Evolutionary conservation across 148 eudicot genomes (phyloP).

Genomic region (Camellia lanceoleosa): DNA sequence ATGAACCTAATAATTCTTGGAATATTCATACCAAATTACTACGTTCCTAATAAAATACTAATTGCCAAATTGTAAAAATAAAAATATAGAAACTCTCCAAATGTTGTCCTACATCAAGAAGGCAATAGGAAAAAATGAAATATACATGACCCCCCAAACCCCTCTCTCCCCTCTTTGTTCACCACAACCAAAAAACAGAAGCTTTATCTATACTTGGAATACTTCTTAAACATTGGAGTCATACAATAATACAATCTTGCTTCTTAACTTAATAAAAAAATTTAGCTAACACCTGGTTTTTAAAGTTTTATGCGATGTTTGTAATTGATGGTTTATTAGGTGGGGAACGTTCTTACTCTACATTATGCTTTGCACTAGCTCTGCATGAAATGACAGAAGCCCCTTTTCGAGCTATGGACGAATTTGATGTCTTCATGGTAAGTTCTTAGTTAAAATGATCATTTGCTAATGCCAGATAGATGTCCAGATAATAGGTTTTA

Average conservation of each 20-base stretch:
- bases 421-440: constrained; percentile 98
- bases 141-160: no score
- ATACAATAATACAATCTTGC: background rate
- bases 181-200: background rate
- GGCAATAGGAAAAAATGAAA: no score
- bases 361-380: constrained; percentile 93
- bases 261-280: background rate
- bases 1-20: no score
- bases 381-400: constrained; percentile 99
- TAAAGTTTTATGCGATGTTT: background rate
- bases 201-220: background rate
- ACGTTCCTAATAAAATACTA: no score
- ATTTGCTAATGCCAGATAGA: background rate
- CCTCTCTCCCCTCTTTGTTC: no score
- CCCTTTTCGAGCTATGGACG: constrained; percentile 98
- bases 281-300: background rate
- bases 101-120: no score
- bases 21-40: no score
- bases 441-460: constrained; percentile 15
- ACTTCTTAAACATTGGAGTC: background rate
- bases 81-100: no score
- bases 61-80: no score
- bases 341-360: constrained; percentile 93
- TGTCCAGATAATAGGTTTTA: background rate
- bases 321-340: constrained; percentile 41